phyloP scores from a whole-genome alignment of 352 stramenopile genomes.

The Pythium sp. region DNA sequence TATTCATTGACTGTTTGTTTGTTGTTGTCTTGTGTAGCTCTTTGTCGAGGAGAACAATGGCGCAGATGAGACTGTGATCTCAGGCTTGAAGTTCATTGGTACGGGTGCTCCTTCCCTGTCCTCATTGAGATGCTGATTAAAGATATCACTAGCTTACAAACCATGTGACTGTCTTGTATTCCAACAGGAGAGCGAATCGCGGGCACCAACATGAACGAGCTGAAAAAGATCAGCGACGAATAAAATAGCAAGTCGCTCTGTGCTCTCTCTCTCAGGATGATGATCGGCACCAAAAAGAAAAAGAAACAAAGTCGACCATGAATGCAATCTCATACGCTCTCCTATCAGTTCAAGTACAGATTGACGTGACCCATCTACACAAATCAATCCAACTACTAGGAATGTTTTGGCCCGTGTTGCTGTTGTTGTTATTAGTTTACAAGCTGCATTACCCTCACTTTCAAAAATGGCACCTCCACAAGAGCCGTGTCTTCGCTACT shows the following conservation, averaged over 20 bases:
- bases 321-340: background rate
- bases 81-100: conserved; percentile 20
- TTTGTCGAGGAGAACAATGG: conserved; percentile 33
- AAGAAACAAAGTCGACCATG: background rate
- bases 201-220: conserved; percentile 84
- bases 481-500: background rate
- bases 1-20: background rate
- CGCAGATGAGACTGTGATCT: conserved; percentile 25
- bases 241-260: conserved; percentile 23
- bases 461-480: conserved; percentile 1
- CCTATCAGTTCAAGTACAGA: background rate
- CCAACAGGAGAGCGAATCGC: conserved; percentile 57
- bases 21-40: conserved; percentile 2
- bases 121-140: background rate
- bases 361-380: background rate
- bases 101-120: background rate
- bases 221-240: conserved; percentile 83
- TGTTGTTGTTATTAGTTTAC: background rate
- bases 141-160: background rate
- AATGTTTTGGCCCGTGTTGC: too few relatives aligned
- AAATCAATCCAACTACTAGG: background rate
- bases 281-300: too few relatives aligned
- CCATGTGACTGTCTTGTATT: background rate
- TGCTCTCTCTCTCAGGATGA: background rate
- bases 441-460: background rate